A percentile compares a stretch with the other conserved stretches of the same genome.
Evolutionary conservation across 495 filamentous ascomycete species (phyloP).

Genomic region (Penicillium waksmanii): DNA sequence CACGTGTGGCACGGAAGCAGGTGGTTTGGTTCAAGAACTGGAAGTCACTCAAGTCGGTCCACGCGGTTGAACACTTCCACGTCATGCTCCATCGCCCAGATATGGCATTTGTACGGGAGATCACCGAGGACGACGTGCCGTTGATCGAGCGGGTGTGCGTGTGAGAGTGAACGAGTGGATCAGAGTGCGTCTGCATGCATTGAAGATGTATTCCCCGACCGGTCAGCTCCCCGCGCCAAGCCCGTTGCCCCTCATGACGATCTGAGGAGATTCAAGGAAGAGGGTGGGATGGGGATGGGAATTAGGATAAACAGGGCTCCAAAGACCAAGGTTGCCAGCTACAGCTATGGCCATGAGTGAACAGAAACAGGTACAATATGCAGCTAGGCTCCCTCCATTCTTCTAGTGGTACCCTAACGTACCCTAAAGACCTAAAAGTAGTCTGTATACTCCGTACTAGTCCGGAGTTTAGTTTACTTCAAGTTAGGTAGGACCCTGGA

Average conservation of each 20-base stretch:
- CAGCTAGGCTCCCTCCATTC: no score
- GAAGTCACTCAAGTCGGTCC: conserved; percentile 75
- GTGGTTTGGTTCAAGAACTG: conserved; percentile 93
- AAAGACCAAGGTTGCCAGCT: no score
- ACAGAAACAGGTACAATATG: neutral
- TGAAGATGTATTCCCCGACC: conserved; percentile 6
- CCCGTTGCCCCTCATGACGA: conserved; percentile 32
- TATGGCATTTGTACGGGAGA: conserved; percentile 64
- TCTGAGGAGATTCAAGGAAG: conserved; percentile 8
- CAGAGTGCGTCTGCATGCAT: conserved; percentile 2
- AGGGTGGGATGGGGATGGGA: no score
- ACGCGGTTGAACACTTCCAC: conserved; percentile 93
- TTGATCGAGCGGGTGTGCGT: conserved; percentile 37
- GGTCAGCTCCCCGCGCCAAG: conserved; percentile 23
- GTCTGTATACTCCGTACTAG: neutral
- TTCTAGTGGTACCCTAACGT: no score
- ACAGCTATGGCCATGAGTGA: neutral
- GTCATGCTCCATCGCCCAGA: conserved; percentile 84
- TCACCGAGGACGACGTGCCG: conserved; percentile 77
- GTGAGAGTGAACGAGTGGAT: conserved; percentile 4
- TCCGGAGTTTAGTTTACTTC: neutral
- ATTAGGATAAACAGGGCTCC: no score
- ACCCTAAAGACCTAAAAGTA: no score
- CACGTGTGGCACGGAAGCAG: conserved; percentile 48
- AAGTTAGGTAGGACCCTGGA: neutral